A percentile compares a stretch with the other conserved stretches of the same genome.
Conservation (phyloP, 2,329 filamentous ascomycete genomes). For the Davidsoniella eucalypti region DNA sequence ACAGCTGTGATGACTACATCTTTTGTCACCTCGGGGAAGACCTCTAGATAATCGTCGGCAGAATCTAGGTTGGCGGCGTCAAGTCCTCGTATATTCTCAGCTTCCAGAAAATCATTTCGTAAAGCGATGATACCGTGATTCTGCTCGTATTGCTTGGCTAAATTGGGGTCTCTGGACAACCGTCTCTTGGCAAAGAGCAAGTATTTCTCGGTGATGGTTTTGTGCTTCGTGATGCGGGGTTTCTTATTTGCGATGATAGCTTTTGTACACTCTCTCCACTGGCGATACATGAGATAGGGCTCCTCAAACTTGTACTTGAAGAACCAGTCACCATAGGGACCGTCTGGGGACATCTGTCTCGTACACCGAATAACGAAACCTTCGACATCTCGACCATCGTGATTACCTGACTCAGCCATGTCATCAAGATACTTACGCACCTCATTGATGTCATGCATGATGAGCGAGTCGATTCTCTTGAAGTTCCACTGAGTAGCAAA, state of each 20-base stretch:
- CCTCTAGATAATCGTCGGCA: slow-evolving; percentile 28
- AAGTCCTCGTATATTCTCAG: slow-evolving; percentile 69
- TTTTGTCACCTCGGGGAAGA: slow-evolving; percentile 33
- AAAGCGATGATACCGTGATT: slow-evolving; percentile 94
- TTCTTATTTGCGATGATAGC: slow-evolving; percentile 59
- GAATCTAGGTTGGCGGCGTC: slow-evolving; percentile 70
- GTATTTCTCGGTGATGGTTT: slow-evolving; percentile 81
- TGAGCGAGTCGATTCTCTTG: slow-evolving; percentile 66
- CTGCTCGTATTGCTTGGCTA: slow-evolving; percentile 56
- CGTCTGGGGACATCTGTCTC: slow-evolving; percentile 35
- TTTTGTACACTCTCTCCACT: slow-evolving; percentile 97
- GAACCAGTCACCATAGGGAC: slow-evolving; percentile 79
- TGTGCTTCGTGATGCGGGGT: slow-evolving; percentile 72
- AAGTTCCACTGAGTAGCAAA: slow-evolving; percentile 94
- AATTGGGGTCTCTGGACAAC: slow-evolving; percentile 48
- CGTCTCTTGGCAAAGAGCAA: slow-evolving; percentile 62
- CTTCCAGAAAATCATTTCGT: slow-evolving; percentile 70
- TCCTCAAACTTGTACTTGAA: slow-evolving; percentile 99
- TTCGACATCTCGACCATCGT: slow-evolving; percentile 83
- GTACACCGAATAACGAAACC: slow-evolving; percentile 92
- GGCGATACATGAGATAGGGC: slow-evolving; percentile 94
- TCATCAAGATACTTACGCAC: slow-evolving; percentile 71
- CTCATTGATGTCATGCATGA: slow-evolving; percentile 55
- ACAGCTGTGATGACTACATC: slow-evolving; percentile 78
- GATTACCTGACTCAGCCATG: slow-evolving; percentile 74